phyloP scores from a whole-genome alignment of 2,329 filamentous ascomycete genomes.

The Onygenales sp. region DNA sequence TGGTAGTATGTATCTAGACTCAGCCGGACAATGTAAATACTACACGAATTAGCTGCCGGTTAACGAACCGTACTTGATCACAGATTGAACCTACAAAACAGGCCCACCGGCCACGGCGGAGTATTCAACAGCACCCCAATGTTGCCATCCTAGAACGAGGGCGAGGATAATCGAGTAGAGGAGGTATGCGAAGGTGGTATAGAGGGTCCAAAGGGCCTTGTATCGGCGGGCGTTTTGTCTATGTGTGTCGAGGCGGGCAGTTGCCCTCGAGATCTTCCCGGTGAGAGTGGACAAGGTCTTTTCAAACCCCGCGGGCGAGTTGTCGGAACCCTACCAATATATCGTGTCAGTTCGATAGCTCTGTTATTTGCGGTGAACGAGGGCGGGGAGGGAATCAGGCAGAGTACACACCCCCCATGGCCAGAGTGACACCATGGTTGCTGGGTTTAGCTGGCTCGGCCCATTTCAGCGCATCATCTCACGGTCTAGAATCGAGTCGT shows the following conservation, averaged over 20 bases:
- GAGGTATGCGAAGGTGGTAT: constrained; percentile 82
- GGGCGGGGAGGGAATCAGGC: not conserved
- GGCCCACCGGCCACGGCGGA: constrained; percentile 69
- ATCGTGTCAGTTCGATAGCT: not conserved
- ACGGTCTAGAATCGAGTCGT: too few relatives aligned
- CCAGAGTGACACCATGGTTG: constrained; percentile 70
- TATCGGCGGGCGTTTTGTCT: constrained; percentile 65
- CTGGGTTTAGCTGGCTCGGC: not conserved
- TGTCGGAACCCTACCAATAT: constrained; percentile 57
- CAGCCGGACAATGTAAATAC: constrained; percentile 69
- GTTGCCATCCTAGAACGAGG: constrained; percentile 74
- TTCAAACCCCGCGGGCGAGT: constrained; percentile 85
- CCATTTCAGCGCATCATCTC: constrained; percentile 1
- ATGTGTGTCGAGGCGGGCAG: constrained; percentile 62
- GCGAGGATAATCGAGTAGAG: constrained; percentile 73
- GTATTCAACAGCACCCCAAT: constrained; percentile 70
- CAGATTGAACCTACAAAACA: constrained; percentile 49
- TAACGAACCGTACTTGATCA: not conserved
- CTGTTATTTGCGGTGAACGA: not conserved
- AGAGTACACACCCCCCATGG: constrained; percentile 61
- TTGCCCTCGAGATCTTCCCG: constrained; percentile 67
- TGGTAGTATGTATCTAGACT: constrained; percentile 63
- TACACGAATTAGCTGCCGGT: constrained; percentile 27
- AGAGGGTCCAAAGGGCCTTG: constrained; percentile 81
- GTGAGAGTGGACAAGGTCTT: constrained; percentile 77